Evolutionary conservation across 192 early-diverging fungal species (phyloP).

Genomic region (Coemansia sp.): DNA sequence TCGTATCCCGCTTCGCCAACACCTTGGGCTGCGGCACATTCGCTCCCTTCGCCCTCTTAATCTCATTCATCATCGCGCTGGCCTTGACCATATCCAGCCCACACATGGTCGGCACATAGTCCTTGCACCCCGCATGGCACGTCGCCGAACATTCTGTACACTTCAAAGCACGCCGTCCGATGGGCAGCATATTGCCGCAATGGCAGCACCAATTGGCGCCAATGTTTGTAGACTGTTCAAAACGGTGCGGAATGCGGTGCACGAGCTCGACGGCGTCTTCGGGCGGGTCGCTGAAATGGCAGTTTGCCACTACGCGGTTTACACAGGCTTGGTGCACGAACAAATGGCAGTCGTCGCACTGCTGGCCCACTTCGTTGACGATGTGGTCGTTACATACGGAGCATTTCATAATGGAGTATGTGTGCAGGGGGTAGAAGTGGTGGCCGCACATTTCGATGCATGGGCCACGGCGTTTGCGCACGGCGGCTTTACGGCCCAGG

Average conservation of each 20-base stretch:
- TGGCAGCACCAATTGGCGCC: slow-evolving; percentile 96
- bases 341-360: slow-evolving; percentile 96
- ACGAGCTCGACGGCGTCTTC: slow-evolving; percentile 50
- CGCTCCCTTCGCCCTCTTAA: slow-evolving; percentile 60
- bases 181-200: slow-evolving; percentile 93
- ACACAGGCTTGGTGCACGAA: slow-evolving; percentile 93
- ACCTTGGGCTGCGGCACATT: slow-evolving; percentile 40
- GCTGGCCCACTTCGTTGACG: slow-evolving; percentile 81
- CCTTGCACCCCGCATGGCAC: slow-evolving; percentile 82
- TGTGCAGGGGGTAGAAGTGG: slow-evolving; percentile 85
- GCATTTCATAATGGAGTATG: slow-evolving; percentile 98
- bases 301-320: slow-evolving; percentile 81
- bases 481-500: slow-evolving; percentile 74
- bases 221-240: slow-evolving; percentile 79
- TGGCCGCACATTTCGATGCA: slow-evolving; percentile 90
- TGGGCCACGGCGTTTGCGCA: slow-evolving; percentile 78
- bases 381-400: slow-evolving; percentile 94
- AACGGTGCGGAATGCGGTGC: slow-evolving; percentile 96
- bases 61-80: slow-evolving; percentile 80
- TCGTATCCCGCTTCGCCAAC: slow-evolving; percentile 50
- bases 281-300: slow-evolving; percentile 61
- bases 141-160: slow-evolving; percentile 76
- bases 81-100: slow-evolving; percentile 87
- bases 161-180: slow-evolving; percentile 62
- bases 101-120: slow-evolving; percentile 89